Percentiles rank a stretch among this genome's conserved stretches.
Evolutionary conservation across 306 rosid species (phyloP).

Genomic region (Macrotyloma uniflorum): DNA sequence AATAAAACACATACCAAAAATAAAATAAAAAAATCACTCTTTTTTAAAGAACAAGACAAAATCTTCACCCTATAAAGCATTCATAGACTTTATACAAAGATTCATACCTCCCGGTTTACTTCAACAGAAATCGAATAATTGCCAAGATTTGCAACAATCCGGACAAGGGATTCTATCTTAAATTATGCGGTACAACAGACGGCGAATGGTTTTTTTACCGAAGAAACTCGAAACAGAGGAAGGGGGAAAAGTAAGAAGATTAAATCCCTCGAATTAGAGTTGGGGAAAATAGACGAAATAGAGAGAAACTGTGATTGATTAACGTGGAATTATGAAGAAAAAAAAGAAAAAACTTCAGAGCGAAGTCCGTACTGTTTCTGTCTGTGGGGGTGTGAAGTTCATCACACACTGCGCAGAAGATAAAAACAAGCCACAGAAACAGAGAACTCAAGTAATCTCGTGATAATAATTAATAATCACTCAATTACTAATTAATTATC

Average conservation of each 20-base stretch:
- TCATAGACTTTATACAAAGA: not conserved
- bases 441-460: not conserved
- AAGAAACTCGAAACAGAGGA: not conserved
- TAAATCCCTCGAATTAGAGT: conserved; percentile 33
- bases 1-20: not conserved
- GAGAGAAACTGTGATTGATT: not conserved
- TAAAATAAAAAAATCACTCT: not conserved
- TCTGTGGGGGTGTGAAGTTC: conserved; percentile 10
- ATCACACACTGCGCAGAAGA: not conserved
- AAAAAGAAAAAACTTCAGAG: not conserved
- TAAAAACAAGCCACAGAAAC: not conserved
- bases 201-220: not conserved
- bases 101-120: conserved; percentile 27
- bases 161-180: not conserved
- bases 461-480: not conserved
- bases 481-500: not conserved
- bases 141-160: not conserved
- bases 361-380: not conserved
- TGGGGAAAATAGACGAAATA: not conserved
- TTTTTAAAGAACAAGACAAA: conserved; percentile 13
- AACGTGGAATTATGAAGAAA: not conserved
- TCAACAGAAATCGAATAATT: conserved; percentile 24
- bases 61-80: not conserved
- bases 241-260: not conserved
- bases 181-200: conserved; percentile 6